Percentiles rank a stretch among this genome's conserved stretches.
phyloP scores from a whole-genome alignment of 2,329 filamentous ascomycete species.

The Aureobasidium sp. region DNA sequence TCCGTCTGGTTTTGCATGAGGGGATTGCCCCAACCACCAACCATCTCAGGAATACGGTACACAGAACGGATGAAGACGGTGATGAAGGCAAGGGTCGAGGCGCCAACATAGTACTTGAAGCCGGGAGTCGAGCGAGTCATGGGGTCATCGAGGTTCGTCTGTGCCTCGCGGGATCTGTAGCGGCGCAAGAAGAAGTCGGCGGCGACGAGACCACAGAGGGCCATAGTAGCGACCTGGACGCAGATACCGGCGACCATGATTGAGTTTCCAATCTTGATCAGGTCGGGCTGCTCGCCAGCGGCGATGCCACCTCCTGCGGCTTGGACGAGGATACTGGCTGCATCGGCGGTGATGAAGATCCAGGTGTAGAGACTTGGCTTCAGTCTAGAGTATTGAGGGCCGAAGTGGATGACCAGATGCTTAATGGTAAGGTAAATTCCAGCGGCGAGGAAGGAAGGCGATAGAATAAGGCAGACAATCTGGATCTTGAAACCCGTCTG shows the following conservation, averaged over 20 bases:
- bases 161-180: background rate
- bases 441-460: conserved; percentile 40
- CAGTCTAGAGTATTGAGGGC: conserved; percentile 35
- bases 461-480: conserved; percentile 38
- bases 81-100: conserved; percentile 52
- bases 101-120: conserved; percentile 51
- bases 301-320: conserved; percentile 40
- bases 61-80: conserved; percentile 59
- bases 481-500: conserved; percentile 35
- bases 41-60: conserved; percentile 43
- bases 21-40: conserved; percentile 42
- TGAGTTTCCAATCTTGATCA: conserved; percentile 34
- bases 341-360: conserved; percentile 46
- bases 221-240: conserved; percentile 39
- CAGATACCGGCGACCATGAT: conserved; percentile 42
- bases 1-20: conserved; percentile 42
- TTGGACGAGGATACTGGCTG: conserved; percentile 40
- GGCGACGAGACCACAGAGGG: conserved; percentile 36
- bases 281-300: conserved; percentile 25
- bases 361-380: conserved; percentile 41
- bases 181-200: conserved; percentile 33
- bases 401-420: conserved; percentile 40
- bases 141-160: background rate
- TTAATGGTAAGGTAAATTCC: conserved; percentile 43
- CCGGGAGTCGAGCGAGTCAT: conserved; percentile 11